These are phyloP conservation scores for Pseudogymnoascus sp. DNA, from an alignment of 2,329 filamentous ascomycete species.

Conservation along the genomic window DNA sequence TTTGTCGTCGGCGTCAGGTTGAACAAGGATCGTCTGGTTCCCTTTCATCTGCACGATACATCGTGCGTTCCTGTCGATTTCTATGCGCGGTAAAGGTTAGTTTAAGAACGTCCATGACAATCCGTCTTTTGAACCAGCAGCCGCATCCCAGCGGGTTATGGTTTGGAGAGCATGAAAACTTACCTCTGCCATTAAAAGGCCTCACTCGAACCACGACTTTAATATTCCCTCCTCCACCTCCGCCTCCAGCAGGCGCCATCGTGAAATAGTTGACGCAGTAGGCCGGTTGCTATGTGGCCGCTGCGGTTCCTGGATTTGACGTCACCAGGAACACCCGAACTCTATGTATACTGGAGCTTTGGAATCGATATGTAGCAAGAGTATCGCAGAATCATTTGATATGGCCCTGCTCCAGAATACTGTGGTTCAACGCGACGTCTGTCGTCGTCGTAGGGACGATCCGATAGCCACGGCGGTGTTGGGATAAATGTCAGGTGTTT, in stretches of 20 bases:
- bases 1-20: slow-evolving; percentile 51
- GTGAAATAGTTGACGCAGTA: not conserved
- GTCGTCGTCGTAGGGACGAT: not conserved
- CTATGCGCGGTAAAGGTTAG: slow-evolving; percentile 36
- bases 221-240: slow-evolving; percentile 81
- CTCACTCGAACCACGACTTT: slow-evolving; percentile 97
- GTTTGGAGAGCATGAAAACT: slow-evolving; percentile 18
- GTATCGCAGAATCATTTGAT: slow-evolving; percentile 4
- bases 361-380: not conserved
- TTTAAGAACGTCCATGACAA: not conserved
- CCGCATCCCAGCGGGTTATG: not conserved
- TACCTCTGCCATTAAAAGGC: slow-evolving; percentile 94
- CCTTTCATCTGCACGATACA: slow-evolving; percentile 97
- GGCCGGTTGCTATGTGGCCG: slow-evolving; percentile 4
- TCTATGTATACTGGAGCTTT: not conserved
- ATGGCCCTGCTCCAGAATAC: not conserved
- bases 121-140: slow-evolving; percentile 10
- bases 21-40: slow-evolving; percentile 76
- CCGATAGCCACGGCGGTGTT: not conserved
- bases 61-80: slow-evolving; percentile 85
- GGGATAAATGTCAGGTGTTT: slow-evolving; percentile 6
- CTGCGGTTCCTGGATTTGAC: not conserved
- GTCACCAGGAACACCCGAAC: slow-evolving; percentile 1
- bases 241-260: slow-evolving; percentile 47
- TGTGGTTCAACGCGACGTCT: not conserved